Base-by-base conservation (phyloP, 345 rosid species). In the Gossypium stocksii region DNA sequence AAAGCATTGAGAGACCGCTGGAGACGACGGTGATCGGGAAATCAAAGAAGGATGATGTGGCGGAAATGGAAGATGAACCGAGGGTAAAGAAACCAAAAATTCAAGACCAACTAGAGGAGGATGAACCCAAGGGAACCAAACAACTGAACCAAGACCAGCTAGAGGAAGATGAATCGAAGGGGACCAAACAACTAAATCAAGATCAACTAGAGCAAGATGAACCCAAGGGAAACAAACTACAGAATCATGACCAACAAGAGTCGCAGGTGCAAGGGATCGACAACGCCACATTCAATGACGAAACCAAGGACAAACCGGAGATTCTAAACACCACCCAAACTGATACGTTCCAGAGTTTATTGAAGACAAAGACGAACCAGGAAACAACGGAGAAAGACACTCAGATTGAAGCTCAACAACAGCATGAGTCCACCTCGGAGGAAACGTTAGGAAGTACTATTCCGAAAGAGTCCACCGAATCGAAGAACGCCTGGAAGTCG, bases 401-500 rank as follows among this genome's bases (percentile, higher is more conserved):
- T 61, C 74, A 66, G 1, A 77, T 8, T 67, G 53, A 56, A 9
- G 25, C 34, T 65, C 34, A 80, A 80, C 45, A 62, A 15, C 74
- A 29, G 27, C 71, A 34, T 5, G 80, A 71, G 1, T 48, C 80
- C 2, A 68, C 65, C 76, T 14, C 65, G 56, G 76, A 63, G 17
- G 82, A 77, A 41, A 53, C 86, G 9, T 80, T 80, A 22, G 82
- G 70, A 9, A 77, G 78, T 19, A 73, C 90, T 1, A 95, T 93
- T 71, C 98, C 98, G 0, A 88, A 90, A 78, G 97, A 90, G 82
- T 88, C 97, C 1, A 81, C 73, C 10, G 96, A 92, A 78, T 90
- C 96, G 13, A 88, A 89, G 70, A 92, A 86, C 74, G 82, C 89
- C 4, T 92, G 96, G 97, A 74, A 81, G 56, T 89, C 96, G 49